These are phyloP conservation scores for Cetraspora pellucida DNA, from an alignment of 192 early-diverging fungal species.

Conservation along the genomic window DNA sequence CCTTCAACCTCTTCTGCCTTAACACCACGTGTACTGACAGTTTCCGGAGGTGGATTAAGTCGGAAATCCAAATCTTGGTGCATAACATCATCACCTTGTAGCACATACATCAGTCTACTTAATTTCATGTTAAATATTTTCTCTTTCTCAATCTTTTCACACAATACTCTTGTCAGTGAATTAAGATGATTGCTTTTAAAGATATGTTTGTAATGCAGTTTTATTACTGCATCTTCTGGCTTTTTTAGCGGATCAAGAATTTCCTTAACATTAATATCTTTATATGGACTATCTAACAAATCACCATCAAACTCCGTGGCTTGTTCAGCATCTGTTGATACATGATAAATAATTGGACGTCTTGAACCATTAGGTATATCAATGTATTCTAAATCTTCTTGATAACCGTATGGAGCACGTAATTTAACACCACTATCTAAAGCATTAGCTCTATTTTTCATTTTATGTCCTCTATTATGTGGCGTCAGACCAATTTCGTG, in stretches of 20 bases:
- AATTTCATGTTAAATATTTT: constrained; percentile 61
- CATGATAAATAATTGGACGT: constrained; percentile 26
- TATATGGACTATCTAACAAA: constrained; percentile 64
- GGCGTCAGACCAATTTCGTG: constrained; percentile 57
- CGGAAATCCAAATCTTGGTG: constrained; percentile 55
- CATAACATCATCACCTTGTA: constrained; percentile 65
- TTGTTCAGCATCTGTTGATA: constrained; percentile 26
- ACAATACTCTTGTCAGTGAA: constrained; percentile 54
- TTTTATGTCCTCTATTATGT: constrained; percentile 73
- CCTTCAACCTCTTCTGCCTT: constrained; percentile 30
- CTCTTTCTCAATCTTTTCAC: constrained; percentile 68
- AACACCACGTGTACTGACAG: constrained; percentile 19
- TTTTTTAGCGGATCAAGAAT: constrained; percentile 58
- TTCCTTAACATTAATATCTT: constrained; percentile 62
- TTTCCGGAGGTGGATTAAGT: constrained; percentile 28
- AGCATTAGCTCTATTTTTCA: constrained; percentile 55
- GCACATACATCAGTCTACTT: constrained; percentile 52
- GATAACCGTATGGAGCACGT: constrained; percentile 41
- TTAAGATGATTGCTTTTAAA: constrained; percentile 58
- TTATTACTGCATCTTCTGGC: constrained; percentile 53
- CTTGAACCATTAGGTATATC: constrained; percentile 8
- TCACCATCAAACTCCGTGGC: constrained; percentile 44
- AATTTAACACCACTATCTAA: constrained; percentile 52
- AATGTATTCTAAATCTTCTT: constrained; percentile 34
- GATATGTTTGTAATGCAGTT: constrained; percentile 53